These are phyloP conservation scores for Diaporthe eres DNA, from an alignment of 2,329 filamentous ascomycete genomes.

Conservation along the genomic window DNA sequence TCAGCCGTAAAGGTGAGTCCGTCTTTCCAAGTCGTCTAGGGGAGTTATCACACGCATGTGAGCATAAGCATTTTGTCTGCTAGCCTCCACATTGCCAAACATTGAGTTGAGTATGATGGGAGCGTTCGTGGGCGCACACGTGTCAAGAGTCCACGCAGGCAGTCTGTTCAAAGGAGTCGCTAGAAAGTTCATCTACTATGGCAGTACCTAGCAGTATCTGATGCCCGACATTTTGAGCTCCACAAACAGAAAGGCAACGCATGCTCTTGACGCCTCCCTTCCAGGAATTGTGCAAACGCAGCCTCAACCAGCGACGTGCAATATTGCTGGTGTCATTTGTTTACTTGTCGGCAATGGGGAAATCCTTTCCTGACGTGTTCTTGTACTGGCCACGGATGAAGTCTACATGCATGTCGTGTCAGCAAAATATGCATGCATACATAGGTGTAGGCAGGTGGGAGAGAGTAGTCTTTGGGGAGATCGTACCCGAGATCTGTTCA, in stretches of 20 bases:
- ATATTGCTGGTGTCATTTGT: not conserved
- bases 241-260: not conserved
- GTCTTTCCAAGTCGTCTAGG: too few species aligned
- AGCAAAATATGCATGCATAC: not conserved
- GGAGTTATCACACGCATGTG: not conserved
- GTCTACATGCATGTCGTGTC: constrained; percentile 61
- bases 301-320: not conserved
- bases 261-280: not conserved
- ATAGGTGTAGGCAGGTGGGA: not conserved
- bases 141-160: too few species aligned
- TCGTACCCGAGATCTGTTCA: constrained; percentile 69
- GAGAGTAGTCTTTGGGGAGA: not conserved
- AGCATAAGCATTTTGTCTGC: not conserved
- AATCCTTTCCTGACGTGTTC: constrained; percentile 74
- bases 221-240: not conserved
- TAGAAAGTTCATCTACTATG: not conserved
- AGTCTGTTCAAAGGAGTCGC: not conserved
- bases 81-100: not conserved
- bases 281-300: not conserved
- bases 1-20: too few species aligned
- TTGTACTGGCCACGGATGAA: constrained; percentile 81
- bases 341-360: constrained; percentile 80
- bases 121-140: not conserved
- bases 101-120: not conserved
- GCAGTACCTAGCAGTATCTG: not conserved